These are phyloP conservation scores for Ustilago bromivora DNA, from an alignment of 1,284 basidiomycete genomes.

Conservation along the genomic window DNA sequence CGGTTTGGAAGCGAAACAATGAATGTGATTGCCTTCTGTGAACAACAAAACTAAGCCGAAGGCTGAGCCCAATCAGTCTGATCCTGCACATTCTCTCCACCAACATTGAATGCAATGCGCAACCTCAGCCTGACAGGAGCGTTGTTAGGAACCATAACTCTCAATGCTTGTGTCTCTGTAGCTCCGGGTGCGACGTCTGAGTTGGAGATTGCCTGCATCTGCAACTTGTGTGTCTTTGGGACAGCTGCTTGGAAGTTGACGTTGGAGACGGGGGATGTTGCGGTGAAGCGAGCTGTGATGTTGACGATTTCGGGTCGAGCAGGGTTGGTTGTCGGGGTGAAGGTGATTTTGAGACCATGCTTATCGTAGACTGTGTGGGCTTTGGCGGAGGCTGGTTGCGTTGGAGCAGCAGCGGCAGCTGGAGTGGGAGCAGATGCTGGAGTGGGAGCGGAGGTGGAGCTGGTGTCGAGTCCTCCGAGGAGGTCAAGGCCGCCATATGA, in stretches of 20 bases:
- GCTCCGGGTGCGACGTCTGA: conserved; percentile 81
- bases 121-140: conserved; percentile 85
- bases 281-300: conserved; percentile 88
- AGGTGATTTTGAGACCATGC: conserved; percentile 86
- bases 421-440: conserved; percentile 77
- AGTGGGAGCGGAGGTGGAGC: conserved; percentile 18
- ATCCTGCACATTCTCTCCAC: conserved; percentile 79
- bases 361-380: conserved; percentile 90
- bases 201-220: conserved; percentile 97
- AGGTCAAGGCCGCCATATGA: conserved; percentile 62
- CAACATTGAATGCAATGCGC: conserved; percentile 81
- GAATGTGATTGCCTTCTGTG: neutral
- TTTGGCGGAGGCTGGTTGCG: conserved; percentile 71
- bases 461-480: conserved; percentile 55
- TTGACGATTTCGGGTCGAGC: conserved; percentile 86
- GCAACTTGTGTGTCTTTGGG: conserved; percentile 95
- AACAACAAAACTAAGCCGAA: conserved; percentile 14
- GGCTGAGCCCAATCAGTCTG: conserved; percentile 81
- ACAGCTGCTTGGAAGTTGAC: conserved; percentile 98
- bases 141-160: conserved; percentile 86
- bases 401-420: conserved; percentile 24
- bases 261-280: conserved; percentile 73
- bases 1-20: neutral
- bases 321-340: conserved; percentile 85
- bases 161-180: conserved; percentile 93